Percentiles rank a stretch among this genome's conserved stretches.
Conservation (phyloP, 495 filamentous ascomycete species). For the Penicillium daleae region DNA sequence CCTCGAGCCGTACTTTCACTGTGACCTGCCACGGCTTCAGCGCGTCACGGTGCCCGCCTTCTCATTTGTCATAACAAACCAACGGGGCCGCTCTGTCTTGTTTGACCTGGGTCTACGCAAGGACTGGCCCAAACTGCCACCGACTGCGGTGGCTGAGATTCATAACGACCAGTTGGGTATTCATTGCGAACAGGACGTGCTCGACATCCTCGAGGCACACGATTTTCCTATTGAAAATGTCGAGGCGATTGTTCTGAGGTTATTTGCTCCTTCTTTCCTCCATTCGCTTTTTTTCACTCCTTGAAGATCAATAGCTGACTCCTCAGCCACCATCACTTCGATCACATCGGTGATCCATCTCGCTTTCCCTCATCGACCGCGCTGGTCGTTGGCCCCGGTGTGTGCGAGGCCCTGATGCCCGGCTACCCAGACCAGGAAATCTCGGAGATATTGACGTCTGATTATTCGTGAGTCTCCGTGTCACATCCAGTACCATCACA, state of each 20-base stretch:
- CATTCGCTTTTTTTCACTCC: neutral
- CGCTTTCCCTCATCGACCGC: constrained; percentile 50
- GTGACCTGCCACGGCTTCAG: neutral
- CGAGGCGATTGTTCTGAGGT: constrained; percentile 2
- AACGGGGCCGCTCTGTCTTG: neutral
- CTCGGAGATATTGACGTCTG: constrained; percentile 22
- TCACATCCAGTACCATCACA: constrained; percentile 2
- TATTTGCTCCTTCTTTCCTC: neutral
- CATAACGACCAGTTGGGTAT: neutral
- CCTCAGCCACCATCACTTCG: constrained; percentile 57
- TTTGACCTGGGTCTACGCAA: neutral
- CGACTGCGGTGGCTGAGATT: neutral
- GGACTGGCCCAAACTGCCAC: neutral
- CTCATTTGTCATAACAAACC: constrained; percentile 1
- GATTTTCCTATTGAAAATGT: neutral
- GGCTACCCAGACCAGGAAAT: constrained; percentile 48
- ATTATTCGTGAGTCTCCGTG: constrained; percentile 37
- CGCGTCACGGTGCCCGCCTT: neutral
- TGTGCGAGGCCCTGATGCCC: constrained; percentile 44
- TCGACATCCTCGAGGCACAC: neutral
- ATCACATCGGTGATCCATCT: constrained; percentile 57
- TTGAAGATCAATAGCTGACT: neutral
- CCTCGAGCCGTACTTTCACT: neutral
- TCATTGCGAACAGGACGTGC: neutral
- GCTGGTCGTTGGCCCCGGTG: constrained; percentile 57